Evolutionary conservation across 176 grass and related monocot species (phyloP), one percentile per base, ranked within the genome.

Genomic region (Eremochloa ophiuroides): DNA sequence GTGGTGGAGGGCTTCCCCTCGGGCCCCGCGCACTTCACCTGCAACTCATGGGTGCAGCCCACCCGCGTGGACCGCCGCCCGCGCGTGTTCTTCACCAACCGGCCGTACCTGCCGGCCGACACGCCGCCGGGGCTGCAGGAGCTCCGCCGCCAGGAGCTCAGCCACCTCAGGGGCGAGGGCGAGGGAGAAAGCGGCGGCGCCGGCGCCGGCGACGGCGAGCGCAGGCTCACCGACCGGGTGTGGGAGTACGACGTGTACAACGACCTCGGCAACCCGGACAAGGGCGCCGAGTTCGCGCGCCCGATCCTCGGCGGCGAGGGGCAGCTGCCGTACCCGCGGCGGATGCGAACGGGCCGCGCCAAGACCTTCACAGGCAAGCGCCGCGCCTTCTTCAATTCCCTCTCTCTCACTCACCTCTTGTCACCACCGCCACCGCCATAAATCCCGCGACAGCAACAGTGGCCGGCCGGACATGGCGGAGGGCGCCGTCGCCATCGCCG

Each of bases 181-280:
- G n/a, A n/a, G n/a, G n/a, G n/a, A n/a, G n/a, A n/a, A n/a, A n/a
- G n/a, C n/a, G n/a, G n/a, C n/a, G n/a, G n/a, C n/a, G n/a, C n/a
- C n/a, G n/a, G n/a, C 5, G 69, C 64, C 37, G 89, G 76, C 34
- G 68, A 69, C 48, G 93, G 88, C 38, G 89, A 95, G 83, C 80
- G 93, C 38, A 82, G 69, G 77, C 26, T 7, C 64, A 90, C 87
- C 4, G 93, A 99, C 39, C 74, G 89, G 16, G 85, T 88, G 11
- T 99, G 93, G 25, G 89, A 93, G 37, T 99, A 93, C 18, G 97
- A 89, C 69, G 69, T 80, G 14, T 99, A 96, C 66, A 91, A 96
- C 59, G 97, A 99, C 73, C 80, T 99, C 44, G 97, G 93, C 9
- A 82, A 92, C 80, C 93, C 97, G 16, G 93, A 96, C 80, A 99